A percentile compares a stretch with the other conserved stretches of the same genome.
Conservation (phyloP, 495 filamentous ascomycete species). For the Hypoxylon intermedium region DNA sequence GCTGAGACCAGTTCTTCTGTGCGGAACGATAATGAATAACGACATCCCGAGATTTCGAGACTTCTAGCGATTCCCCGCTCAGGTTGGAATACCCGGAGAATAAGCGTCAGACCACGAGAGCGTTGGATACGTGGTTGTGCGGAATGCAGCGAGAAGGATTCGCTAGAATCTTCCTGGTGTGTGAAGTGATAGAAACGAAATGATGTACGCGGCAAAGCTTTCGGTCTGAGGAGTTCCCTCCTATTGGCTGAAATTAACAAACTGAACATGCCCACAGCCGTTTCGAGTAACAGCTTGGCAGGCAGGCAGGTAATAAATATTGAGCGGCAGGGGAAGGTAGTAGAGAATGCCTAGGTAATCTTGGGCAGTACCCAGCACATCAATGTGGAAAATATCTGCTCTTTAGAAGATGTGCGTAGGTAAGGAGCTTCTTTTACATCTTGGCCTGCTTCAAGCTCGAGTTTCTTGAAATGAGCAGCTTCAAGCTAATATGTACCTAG, state of each 20-base stretch:
- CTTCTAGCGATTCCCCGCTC: slow-evolving; percentile 30
- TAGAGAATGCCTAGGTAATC: not conserved
- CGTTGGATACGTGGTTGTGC: slow-evolving; percentile 23
- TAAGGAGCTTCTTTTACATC: slow-evolving; percentile 5
- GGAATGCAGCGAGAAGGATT: slow-evolving; percentile 16
- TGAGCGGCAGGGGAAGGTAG: slow-evolving; percentile 6
- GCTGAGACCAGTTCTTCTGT: too few species aligned
- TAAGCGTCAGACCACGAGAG: slow-evolving; percentile 27
- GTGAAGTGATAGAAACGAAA: slow-evolving; percentile 11
- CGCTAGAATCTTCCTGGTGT: slow-evolving; percentile 3
- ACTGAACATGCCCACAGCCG: slow-evolving; percentile 8
- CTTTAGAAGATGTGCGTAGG: slow-evolving; percentile 5
- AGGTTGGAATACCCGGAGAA: slow-evolving; percentile 22
- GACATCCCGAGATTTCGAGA: not conserved
- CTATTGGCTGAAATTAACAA: slow-evolving; percentile 17
- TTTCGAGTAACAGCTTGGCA: slow-evolving; percentile 11
- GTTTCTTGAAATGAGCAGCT: slow-evolving; percentile 7
- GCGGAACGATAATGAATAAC: too few species aligned
- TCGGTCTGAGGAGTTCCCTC: slow-evolving; percentile 3
- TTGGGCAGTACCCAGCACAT: not conserved
- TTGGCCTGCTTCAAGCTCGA: slow-evolving; percentile 15
- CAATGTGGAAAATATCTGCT: too few species aligned
- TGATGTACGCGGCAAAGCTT: slow-evolving; percentile 13
- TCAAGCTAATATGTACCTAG: not conserved
- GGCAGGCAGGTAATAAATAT: slow-evolving; percentile 10